Base-by-base conservation (phyloP, 495 filamentous ascomycete genomes). In the Penicillium odoratum region DNA sequence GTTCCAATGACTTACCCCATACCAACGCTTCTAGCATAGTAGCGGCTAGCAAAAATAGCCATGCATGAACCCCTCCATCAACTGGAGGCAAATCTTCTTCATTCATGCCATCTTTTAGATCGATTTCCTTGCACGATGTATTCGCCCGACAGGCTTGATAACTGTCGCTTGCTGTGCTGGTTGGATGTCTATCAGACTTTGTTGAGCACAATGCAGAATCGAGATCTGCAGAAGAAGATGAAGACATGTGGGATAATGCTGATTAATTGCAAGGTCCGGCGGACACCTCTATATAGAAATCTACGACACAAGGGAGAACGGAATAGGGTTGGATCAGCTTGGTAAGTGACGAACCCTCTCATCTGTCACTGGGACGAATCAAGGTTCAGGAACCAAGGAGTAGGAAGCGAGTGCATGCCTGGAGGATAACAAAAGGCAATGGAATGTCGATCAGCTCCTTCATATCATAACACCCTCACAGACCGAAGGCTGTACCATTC, bases 1-100 rank as follows among this genome's bases (percentile, higher is more conserved):
- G 29, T 29, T 7, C 11, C 7, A 3, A 16, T 18, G 30, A 66
- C 73, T 55, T 61, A 86, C 85, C 85, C 85, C 85, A 90, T 10
- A 87, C 74, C 8, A 89, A 64, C 8, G 74, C 81, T 58, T 90
- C 85, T 31, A 89, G 73, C 57, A 83, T 69, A 62, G 87, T 84
- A 53, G 78, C 78, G 3, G 82, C 83, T 3, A 76, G 70, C 1
- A 90, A 71, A 58, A 86, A 87, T 0, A 88, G 70, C 83, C 83
- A 90, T 18, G 87, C 86, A 36, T 83, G 74, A 44, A 75, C 78
- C 4, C 85, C 87, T 9, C 80, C 74, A 69, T 90, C 87, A 1
- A 70, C 76, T 3, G 74, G 76, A 9, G 86, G 85, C 31, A 56
- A n/a, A n/a, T 48, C 13, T 29, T 48, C 11, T 13, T 53, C 25